A percentile compares a stretch with the other conserved stretches of the same genome.
phyloP scores from a whole-genome alignment of 345 rosid species.

The Hibiscus mutabilis region DNA sequence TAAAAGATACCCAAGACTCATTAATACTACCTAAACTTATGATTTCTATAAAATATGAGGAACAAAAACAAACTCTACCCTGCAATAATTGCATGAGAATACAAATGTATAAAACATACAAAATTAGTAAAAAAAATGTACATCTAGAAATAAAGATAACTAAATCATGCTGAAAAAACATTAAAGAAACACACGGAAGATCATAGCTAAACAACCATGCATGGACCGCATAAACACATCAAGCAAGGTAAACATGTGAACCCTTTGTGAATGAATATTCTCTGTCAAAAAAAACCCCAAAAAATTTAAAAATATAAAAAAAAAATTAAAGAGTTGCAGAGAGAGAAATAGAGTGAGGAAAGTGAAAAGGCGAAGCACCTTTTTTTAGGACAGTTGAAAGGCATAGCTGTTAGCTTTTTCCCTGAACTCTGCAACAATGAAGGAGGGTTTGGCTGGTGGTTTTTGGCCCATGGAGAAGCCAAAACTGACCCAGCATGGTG shows the following conservation, averaged over 20 bases:
- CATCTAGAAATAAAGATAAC: slow-evolving; percentile 9
- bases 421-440: too few species aligned
- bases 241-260: slow-evolving; percentile 25
- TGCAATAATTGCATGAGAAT: slow-evolving; percentile 5
- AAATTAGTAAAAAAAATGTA: neutral
- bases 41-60: too few species aligned
- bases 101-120: neutral
- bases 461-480: slow-evolving; percentile 16
- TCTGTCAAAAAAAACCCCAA: slow-evolving; percentile 5
- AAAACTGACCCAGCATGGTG: slow-evolving; percentile 18
- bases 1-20: too few species aligned
- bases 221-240: neutral
- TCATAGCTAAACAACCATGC: neutral
- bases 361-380: slow-evolving; percentile 44
- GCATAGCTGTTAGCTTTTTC: slow-evolving; percentile 30
- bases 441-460: slow-evolving; percentile 24
- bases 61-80: neutral
- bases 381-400: slow-evolving; percentile 52
- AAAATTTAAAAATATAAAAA: neutral
- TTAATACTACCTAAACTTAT: too few species aligned
- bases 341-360: neutral
- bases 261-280: slow-evolving; percentile 35
- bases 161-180: neutral
- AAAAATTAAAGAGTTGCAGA: neutral
- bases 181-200: neutral